Percentiles rank a stretch among this genome's conserved stretches.
phyloP scores from a whole-genome alignment of 2,329 filamentous ascomycete species.

The Fusarium mexicanum region DNA sequence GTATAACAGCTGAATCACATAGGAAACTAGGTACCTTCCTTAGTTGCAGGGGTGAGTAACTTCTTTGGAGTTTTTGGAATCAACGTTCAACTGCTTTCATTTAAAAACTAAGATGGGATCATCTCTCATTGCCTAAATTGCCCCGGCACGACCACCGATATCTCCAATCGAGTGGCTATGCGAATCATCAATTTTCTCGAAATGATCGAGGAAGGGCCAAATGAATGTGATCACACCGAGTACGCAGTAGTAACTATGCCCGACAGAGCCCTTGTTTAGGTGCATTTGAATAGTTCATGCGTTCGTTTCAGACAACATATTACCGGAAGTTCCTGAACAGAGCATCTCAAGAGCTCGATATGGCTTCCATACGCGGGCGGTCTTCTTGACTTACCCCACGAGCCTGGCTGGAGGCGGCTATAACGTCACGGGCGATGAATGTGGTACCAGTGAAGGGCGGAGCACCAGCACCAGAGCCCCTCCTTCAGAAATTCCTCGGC shows the following conservation, averaged over 20 bases:
- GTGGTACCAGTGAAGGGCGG: constrained; percentile 34
- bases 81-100: constrained; percentile 12
- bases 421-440: constrained; percentile 32
- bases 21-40: neutral
- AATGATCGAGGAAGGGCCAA: neutral
- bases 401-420: constrained; percentile 9
- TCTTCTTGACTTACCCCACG: constrained; percentile 35
- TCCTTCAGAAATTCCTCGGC: constrained; percentile 36
- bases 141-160: neutral
- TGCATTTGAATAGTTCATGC: neutral
- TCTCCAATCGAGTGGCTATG: neutral
- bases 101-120: neutral
- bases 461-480: constrained; percentile 32
- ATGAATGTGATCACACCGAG: neutral
- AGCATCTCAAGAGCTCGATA: neutral
- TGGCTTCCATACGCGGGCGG: neutral
- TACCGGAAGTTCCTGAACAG: no score
- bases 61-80: constrained; percentile 28
- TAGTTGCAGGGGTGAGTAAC: constrained; percentile 8
- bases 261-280: neutral
- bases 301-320: neutral
- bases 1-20: constrained; percentile 31
- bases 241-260: neutral
- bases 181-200: neutral
- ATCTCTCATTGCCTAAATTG: neutral